phyloP scores from a whole-genome alignment of 2,329 filamentous ascomycete genomes.

The Neofusicoccum kwambonambiense region DNA sequence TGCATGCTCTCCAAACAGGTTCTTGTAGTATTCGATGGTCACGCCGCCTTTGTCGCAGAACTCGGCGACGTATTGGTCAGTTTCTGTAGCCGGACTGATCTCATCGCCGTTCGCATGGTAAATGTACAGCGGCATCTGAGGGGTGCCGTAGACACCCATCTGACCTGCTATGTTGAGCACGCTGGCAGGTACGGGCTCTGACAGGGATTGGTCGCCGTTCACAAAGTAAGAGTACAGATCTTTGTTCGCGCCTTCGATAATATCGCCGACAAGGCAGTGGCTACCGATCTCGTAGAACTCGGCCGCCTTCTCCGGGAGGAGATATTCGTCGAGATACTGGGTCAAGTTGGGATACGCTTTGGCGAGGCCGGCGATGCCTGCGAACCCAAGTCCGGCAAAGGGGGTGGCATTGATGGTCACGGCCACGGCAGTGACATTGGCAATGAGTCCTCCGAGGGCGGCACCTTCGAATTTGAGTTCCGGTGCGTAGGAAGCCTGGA shows the following conservation, averaged over 20 bases:
- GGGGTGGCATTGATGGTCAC: conserved; percentile 25
- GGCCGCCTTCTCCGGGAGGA: conserved; percentile 10
- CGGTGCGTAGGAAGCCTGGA: conserved; percentile 28
- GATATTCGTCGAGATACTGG: conserved; percentile 16
- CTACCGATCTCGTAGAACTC: conserved; percentile 19
- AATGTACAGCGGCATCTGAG: conserved; percentile 28
- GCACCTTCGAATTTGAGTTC: conserved; percentile 30
- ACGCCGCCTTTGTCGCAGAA: conserved; percentile 25
- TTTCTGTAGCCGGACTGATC: conserved; percentile 28
- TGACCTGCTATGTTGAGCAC: conserved; percentile 16
- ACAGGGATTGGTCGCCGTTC: conserved; percentile 15
- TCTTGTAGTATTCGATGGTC: conserved; percentile 28
- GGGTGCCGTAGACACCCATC: conserved; percentile 23
- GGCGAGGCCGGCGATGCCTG: conserved; percentile 25
- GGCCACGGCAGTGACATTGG: conserved; percentile 28
- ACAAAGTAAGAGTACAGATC: conserved; percentile 23
- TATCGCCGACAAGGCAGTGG: conserved; percentile 13
- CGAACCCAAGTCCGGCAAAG: conserved; percentile 26
- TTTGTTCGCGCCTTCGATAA: conserved; percentile 16
- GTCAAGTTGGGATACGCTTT: conserved; percentile 26
- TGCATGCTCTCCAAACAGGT: conserved; percentile 28
- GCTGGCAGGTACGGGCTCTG: conserved; percentile 1
- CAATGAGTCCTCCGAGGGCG: conserved; percentile 31
- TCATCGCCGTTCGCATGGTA: conserved; percentile 35
- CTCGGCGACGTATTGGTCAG: conserved; percentile 27